These are phyloP conservation scores for Heterobasidion parviporum DNA, from an alignment of 1,284 basidiomycete genomes.

Conservation along the genomic window DNA sequence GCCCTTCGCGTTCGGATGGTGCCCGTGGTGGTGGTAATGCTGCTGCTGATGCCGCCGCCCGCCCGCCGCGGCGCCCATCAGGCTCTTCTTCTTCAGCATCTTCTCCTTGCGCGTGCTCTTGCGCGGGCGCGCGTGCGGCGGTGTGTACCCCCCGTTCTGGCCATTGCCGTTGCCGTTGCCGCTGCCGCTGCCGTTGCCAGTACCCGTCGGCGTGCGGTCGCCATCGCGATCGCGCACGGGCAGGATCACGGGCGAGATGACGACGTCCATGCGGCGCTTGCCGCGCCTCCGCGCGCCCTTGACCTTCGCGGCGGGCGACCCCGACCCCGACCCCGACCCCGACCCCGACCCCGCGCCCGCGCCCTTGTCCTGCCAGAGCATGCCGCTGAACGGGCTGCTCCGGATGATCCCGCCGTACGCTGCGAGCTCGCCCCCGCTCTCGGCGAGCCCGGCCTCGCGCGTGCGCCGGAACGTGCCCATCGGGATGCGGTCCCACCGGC, in stretches of 20 bases:
- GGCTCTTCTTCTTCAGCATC: slow-evolving; percentile 43
- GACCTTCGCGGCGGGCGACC: slow-evolving; percentile 14
- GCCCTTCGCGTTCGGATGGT: slow-evolving; percentile 63
- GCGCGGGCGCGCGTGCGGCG: slow-evolving; percentile 12
- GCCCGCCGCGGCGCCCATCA: slow-evolving; percentile 29
- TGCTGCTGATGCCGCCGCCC: slow-evolving; percentile 27
- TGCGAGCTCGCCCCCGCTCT: slow-evolving; percentile 20
- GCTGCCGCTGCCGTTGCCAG: slow-evolving; percentile 10
- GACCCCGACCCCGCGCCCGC: slow-evolving; percentile 7
- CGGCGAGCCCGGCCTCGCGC: slow-evolving; percentile 33
- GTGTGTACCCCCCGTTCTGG: slow-evolving; percentile 7
- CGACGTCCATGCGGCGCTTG: slow-evolving; percentile 1
- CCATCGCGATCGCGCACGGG: slow-evolving; percentile 37
- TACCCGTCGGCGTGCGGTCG: slow-evolving; percentile 39
- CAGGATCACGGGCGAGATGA: slow-evolving; percentile 45
- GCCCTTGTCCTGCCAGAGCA: slow-evolving; percentile 45
- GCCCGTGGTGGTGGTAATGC: slow-evolving; percentile 42
- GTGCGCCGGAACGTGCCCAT: slow-evolving; percentile 67
- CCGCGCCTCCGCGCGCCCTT: slow-evolving; percentile 13
- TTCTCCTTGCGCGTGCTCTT: slow-evolving; percentile 10
- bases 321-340: neutral
- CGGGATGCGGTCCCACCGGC: slow-evolving; percentile 68
- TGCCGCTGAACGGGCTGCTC: slow-evolving; percentile 35
- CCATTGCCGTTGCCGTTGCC: neutral
- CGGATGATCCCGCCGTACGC: slow-evolving; percentile 21